Base-by-base conservation (phyloP, 208 protist species). In the Trypanosoma vivax region DNA sequence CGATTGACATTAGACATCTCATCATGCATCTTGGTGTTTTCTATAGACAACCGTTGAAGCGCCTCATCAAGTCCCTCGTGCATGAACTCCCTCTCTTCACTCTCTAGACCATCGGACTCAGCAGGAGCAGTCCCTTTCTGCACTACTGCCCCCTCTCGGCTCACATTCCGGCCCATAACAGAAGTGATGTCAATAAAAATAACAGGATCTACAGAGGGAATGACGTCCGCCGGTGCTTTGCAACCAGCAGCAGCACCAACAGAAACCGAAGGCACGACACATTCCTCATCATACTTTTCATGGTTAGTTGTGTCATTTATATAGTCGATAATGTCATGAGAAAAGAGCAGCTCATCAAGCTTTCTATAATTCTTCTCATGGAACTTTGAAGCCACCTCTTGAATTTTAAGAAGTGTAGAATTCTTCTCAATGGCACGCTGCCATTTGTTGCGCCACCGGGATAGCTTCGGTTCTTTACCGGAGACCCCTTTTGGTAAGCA, bases 111-210 rank as follows among this genome's bases (percentile, higher is more conserved):
- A 13, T 31, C 11, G 9, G 7, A 19, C 14, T 9, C 21, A 9
- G 9, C 47, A 19, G 5, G 21, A 9, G 7, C 29, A 30, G 47
- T 7, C 14, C 28, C 10, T 6, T 9, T 14, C 14, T 5, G 29
- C 24, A 30, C 5, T 3, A 13, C 27, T 11, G 5, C 16, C 4
- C 14, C 47, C 24, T 31, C 23, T 16, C 5, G 21, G 7, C 10
- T 13, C 42, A 16, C 31, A 4, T 33, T 13, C 2, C 27, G 18
- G 37, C 21, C 9, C 40, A 65, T 68, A 49, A 76, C 51, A 1
- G 66, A 60, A 4, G 72, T 80, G 19, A 84, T 48, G 54, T 84
- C 76, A 5, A 84, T 37, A 4, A 84, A 39, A 55, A 84, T 77
- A 28, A 83, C 68, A 16, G 75, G 75, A 21, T 60, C 43, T 21